These are phyloP conservation scores for Sanguinoderma infundibulare DNA, from an alignment of 1,284 basidiomycete species.

Conservation along the genomic window DNA sequence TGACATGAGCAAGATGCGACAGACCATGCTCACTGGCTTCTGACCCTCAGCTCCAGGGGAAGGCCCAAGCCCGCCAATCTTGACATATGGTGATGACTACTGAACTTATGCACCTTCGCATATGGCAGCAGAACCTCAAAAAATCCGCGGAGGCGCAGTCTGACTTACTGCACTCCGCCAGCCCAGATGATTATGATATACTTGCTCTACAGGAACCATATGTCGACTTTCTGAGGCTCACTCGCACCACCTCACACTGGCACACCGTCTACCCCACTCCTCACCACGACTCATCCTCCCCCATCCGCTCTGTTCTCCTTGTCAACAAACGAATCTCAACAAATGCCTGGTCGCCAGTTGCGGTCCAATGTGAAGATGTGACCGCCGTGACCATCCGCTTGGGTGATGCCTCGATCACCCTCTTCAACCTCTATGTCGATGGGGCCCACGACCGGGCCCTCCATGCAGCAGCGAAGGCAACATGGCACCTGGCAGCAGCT, in stretches of 20 bases:
- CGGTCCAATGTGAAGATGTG: constrained; percentile 31
- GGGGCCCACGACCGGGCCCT: constrained; percentile 28
- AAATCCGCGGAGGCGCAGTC: constrained; percentile 31
- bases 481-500: background rate
- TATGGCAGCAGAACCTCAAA: constrained; percentile 38
- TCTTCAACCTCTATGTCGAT: constrained; percentile 46
- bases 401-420: constrained; percentile 12
- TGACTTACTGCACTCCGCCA: constrained; percentile 27
- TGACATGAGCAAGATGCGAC: too few species aligned
- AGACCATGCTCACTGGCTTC: too few species aligned
- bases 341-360: constrained; percentile 30
- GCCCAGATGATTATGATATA: constrained; percentile 32
- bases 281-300: constrained; percentile 11
- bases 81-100: too few species aligned
- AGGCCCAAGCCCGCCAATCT: too few species aligned
- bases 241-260: constrained; percentile 31
- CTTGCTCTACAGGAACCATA: constrained; percentile 41
- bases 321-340: constrained; percentile 34
- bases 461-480: constrained; percentile 7
- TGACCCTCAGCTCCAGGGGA: too few species aligned
- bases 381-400: constrained; percentile 32
- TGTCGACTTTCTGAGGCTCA: constrained; percentile 24
- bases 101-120: constrained; percentile 3
- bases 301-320: constrained; percentile 33
- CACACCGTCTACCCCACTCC: constrained; percentile 32